Evolutionary conservation across 2,329 filamentous ascomycete genomes (phyloP).

Genomic region (Aciculosporium take): DNA sequence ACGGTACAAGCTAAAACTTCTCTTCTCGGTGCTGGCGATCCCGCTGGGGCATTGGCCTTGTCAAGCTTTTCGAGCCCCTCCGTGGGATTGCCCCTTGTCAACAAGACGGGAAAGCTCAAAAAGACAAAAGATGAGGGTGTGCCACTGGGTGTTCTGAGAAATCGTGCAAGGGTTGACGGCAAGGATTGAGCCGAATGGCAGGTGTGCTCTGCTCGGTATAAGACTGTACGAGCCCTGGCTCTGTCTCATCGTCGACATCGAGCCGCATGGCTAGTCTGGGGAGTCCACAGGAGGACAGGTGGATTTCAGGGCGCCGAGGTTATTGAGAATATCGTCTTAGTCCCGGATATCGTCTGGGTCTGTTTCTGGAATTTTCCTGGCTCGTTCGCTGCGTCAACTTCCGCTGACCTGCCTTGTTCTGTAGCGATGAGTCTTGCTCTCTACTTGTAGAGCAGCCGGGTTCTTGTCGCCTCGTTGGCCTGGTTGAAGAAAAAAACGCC

Average conservation of each 20-base stretch:
- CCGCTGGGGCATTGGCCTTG: not conserved
- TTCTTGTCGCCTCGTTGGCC: not conserved
- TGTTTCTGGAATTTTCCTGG: not conserved
- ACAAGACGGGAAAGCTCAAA: not conserved
- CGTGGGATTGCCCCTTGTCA: too few species aligned
- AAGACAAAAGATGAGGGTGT: not conserved
- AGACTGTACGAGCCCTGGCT: conserved; percentile 1
- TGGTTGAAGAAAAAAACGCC: conserved; percentile 4
- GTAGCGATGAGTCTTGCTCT: conserved; percentile 3
- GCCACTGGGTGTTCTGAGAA: conserved; percentile 1
- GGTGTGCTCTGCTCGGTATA: not conserved
- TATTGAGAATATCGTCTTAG: not conserved
- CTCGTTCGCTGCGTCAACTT: not conserved
- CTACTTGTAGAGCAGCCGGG: conserved; percentile 4
- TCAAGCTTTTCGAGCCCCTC: not conserved
- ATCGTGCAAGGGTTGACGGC: not conserved
- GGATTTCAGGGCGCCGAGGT: not conserved
- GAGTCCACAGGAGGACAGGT: not conserved
- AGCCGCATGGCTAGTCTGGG: not conserved
- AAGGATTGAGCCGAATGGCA: conserved; percentile 1
- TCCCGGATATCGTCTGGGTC: too few species aligned
- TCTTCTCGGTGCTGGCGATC: not conserved
- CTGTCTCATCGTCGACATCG: not conserved
- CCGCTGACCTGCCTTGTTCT: not conserved
- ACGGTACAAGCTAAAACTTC: not conserved